Base-by-base conservation (phyloP, 2,329 filamentous ascomycete species). In the Trichoderma semiorbis region DNA sequence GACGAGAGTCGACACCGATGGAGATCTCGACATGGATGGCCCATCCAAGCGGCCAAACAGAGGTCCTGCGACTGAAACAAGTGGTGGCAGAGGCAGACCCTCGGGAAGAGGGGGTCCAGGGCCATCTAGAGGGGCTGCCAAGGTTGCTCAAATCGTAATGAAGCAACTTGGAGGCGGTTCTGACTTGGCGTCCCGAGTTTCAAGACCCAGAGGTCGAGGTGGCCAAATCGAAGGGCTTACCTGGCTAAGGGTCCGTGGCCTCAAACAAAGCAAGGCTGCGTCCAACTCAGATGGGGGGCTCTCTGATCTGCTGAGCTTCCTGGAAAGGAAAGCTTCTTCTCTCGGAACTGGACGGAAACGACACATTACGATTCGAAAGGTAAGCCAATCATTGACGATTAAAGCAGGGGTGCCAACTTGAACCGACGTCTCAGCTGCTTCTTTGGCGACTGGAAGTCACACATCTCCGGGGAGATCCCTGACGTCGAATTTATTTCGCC, bases 301-400 rank as follows among this genome's bases (percentile, higher is more conserved):
- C 30, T 85, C 86, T 72, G 87, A 89, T 72, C 84, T 94, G 34
- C 80, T 94, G 68, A 84, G 84, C 65, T 94, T 93, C 78, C 82
- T 94, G 74, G 91, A 94, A 81, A 89, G 90, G 77, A 93, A 93
- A 80, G 87, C 91, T 61, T 85, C 86, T 70, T 82, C 85, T 74
- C 84, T 89, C 76, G 83, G 83, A 72, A 85, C 85, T 39, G 77
- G 78, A 72, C 76, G 73, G 61, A 76, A 77, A 78, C 85, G 87
- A 77, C 83, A 84, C 75, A 84, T 93, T 76, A 89, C 86, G 79
- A 90, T 95, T 74, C 90, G 89, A 83, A 93, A 93, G 90, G 92
- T 94, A 92, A 89, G 91, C 92, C 81, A 69, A 74, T 75, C 75
- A 77, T 79, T 79, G 78, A 81, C 78, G 72, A 74, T 72, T 72